Evolutionary conservation across 2,329 filamentous ascomycete species (phyloP).

Genomic region (Conoideocrella luteorostrata): DNA sequence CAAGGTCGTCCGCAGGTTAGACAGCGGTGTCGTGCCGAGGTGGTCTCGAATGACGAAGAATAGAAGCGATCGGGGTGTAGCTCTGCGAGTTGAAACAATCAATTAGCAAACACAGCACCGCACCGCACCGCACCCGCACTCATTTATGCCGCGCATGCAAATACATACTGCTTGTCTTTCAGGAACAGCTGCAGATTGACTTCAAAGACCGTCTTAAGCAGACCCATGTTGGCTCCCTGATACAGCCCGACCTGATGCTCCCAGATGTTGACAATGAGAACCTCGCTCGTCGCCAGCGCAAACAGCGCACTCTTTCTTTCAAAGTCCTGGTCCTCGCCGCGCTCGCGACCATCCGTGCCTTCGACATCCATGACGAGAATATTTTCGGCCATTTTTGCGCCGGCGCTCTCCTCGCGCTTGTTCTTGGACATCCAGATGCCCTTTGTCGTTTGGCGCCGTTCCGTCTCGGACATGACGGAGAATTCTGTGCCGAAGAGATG

Average conservation of each 20-base stretch:
- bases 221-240: constrained; percentile 96
- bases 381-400: constrained; percentile 79
- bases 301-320: constrained; percentile 97
- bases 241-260: constrained; percentile 98
- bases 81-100: constrained; percentile 51
- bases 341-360: constrained; percentile 90
- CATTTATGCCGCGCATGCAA: not conserved
- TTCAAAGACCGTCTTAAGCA: constrained; percentile 98
- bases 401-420: constrained; percentile 54
- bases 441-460: constrained; percentile 94
- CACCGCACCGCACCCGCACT: not conserved
- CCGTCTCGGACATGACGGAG: constrained; percentile 93
- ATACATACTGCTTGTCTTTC: constrained; percentile 79
- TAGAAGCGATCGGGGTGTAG: constrained; percentile 80
- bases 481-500: constrained; percentile 93
- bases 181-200: constrained; percentile 96
- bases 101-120: constrained; percentile 12
- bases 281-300: constrained; percentile 93
- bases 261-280: constrained; percentile 98
- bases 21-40: constrained; percentile 81
- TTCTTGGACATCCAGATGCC: constrained; percentile 99
- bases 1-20: constrained; percentile 84
- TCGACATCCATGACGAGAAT: constrained; percentile 99
- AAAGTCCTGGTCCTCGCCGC: constrained; percentile 97
- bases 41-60: constrained; percentile 99